These are phyloP conservation scores for Scheffersomyces ergatensis DNA, from an alignment of 805 yeast genomes.

Conservation along the genomic window DNA sequence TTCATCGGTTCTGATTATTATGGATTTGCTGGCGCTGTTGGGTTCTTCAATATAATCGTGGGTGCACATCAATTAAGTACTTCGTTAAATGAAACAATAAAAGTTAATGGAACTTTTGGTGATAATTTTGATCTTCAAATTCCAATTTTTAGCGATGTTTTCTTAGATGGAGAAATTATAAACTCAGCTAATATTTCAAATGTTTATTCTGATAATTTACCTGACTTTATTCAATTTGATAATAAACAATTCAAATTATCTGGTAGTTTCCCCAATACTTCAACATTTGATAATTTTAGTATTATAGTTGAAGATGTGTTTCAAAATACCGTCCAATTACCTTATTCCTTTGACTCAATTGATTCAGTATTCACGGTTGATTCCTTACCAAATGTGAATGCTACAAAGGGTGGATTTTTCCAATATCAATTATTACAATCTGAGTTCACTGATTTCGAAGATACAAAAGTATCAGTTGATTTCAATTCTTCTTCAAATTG, in stretches of 20 bases:
- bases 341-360: slow-evolving; percentile 55
- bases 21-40: slow-evolving; percentile 71
- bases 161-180: slow-evolving; percentile 59
- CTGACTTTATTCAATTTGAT: slow-evolving; percentile 52
- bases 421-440: slow-evolving; percentile 52
- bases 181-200: slow-evolving; percentile 50
- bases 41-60: slow-evolving; percentile 67
- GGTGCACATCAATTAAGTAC: slow-evolving; percentile 89
- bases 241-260: slow-evolving; percentile 35
- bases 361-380: slow-evolving; percentile 55
- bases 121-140: slow-evolving; percentile 51
- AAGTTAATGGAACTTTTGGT: slow-evolving; percentile 67
- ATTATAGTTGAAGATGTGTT: slow-evolving; percentile 58
- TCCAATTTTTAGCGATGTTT: slow-evolving; percentile 62
- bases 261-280: slow-evolving; percentile 56
- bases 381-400: slow-evolving; percentile 58
- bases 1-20: slow-evolving; percentile 76
- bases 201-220: slow-evolving; percentile 51
- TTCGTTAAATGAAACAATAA: slow-evolving; percentile 51
- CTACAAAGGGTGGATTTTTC: slow-evolving; percentile 63
- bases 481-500: slow-evolving; percentile 47
- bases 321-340: slow-evolving; percentile 58
- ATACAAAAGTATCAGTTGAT: slow-evolving; percentile 47
- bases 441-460: slow-evolving; percentile 53
- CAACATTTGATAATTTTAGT: slow-evolving; percentile 45